A percentile compares a stretch with the other conserved stretches of the same genome.
Evolutionary conservation across 2,329 filamentous ascomycete genomes (phyloP).

Genomic region (Allantophomopsis cytisporea): DNA sequence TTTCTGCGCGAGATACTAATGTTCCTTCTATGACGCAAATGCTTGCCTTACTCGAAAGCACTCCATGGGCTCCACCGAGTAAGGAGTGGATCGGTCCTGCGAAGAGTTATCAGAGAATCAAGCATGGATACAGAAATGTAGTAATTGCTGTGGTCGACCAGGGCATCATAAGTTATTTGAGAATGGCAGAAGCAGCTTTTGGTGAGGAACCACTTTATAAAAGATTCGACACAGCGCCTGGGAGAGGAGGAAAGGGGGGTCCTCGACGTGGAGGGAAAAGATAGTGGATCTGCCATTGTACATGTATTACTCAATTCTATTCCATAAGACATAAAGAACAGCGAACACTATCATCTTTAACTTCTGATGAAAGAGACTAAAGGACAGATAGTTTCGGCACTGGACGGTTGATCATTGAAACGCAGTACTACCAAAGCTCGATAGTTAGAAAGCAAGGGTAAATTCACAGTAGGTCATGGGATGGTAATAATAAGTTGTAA

Average conservation of each 20-base stretch:
- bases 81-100: constrained; percentile 25
- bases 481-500: too few species aligned
- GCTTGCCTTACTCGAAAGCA: constrained; percentile 54
- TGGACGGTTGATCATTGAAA: too few species aligned
- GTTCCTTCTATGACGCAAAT: constrained; percentile 67
- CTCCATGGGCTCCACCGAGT: constrained; percentile 51
- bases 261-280: neutral
- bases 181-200: constrained; percentile 71
- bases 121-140: constrained; percentile 74
- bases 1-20: constrained; percentile 57
- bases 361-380: too few species aligned
- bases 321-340: too few species aligned
- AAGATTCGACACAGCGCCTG: constrained; percentile 31
- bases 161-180: constrained; percentile 78
- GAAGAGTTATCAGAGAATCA: constrained; percentile 61
- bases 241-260: constrained; percentile 19
- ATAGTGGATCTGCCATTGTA: too few species aligned
- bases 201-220: constrained; percentile 60
- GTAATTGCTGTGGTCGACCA: constrained; percentile 81
- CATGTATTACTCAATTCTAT: too few species aligned
- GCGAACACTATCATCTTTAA: too few species aligned
- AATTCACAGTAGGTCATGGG: too few species aligned
- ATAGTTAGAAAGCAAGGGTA: too few species aligned
- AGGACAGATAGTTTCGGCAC: too few species aligned
- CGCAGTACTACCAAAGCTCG: too few species aligned